A percentile compares a stretch with the other conserved stretches of the same genome.
Evolutionary conservation across 805 yeast species (phyloP).

Genomic region (Candida tibetensis): DNA sequence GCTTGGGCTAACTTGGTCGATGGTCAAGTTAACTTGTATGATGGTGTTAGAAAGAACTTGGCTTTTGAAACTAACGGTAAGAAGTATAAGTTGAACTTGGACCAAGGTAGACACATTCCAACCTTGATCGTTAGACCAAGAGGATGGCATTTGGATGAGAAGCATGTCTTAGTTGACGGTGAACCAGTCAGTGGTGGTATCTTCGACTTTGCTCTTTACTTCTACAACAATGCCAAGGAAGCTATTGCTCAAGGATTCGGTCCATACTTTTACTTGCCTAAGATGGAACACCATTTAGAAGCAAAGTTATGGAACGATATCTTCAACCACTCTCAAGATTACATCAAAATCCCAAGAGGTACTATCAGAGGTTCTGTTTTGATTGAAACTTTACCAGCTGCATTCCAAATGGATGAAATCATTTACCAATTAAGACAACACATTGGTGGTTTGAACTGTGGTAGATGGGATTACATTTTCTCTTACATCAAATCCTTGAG

Average conservation of each 20-base stretch:
- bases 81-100: slow-evolving; percentile 42
- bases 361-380: slow-evolving; percentile 78
- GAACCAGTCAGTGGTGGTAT: slow-evolving; percentile 77
- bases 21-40: slow-evolving; percentile 78
- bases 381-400: slow-evolving; percentile 82
- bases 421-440: slow-evolving; percentile 74
- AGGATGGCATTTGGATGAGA: slow-evolving; percentile 83
- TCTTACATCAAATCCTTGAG: slow-evolving; percentile 74
- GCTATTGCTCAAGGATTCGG: slow-evolving; percentile 65
- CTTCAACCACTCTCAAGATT: slow-evolving; percentile 73
- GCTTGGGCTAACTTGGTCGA: slow-evolving; percentile 78
- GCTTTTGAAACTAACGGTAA: slow-evolving; percentile 41
- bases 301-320: slow-evolving; percentile 83
- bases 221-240: slow-evolving; percentile 69
- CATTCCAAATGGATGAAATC: slow-evolving; percentile 84
- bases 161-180: slow-evolving; percentile 67
- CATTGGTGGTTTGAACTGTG: slow-evolving; percentile 80
- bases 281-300: slow-evolving; percentile 83
- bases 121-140: slow-evolving; percentile 83
- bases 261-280: slow-evolving; percentile 80
- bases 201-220: slow-evolving; percentile 75
- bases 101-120: slow-evolving; percentile 59
- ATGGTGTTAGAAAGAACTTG: slow-evolving; percentile 69
- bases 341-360: slow-evolving; percentile 65
- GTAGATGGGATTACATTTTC: slow-evolving; percentile 88